Base-by-base conservation (phyloP, 2,329 filamentous ascomycete species). In the Sporothrix euskadiensis region DNA sequence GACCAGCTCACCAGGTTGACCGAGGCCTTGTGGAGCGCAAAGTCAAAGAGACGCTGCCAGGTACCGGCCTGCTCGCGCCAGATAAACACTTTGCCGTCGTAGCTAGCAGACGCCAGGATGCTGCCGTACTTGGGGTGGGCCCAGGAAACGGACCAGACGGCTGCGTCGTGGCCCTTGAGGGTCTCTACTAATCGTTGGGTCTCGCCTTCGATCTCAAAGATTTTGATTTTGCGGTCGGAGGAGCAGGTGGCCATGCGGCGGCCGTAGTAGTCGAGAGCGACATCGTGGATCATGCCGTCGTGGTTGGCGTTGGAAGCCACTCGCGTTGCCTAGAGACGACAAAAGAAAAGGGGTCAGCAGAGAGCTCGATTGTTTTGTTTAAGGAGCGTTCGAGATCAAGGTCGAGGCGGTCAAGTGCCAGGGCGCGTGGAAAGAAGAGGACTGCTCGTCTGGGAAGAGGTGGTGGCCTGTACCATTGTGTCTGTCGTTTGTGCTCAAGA, bases 241-340 rank as follows among this genome's bases (percentile, higher is more conserved):
- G 94, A 98, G 84, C 96, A 98, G 77, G 96, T 99, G 76, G 96
- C 96, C 78, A 99, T 90, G 80, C 95, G 92, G 78, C 96, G 91
- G 80, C 96, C 96, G 83, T 98, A 99, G 87, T 98, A 99, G 83
- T 99, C 96, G 81, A 99, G 91, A 77, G 97, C 95, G 77, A 96
- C 96, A 88, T 99, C 96, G 83, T 99, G 96, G 95, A 99, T 98
- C 95, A 98, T 98, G 83, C 98, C 95, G 91, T 98, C 95, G 86
- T 99, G 96, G 81, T 92, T 92, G 75, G 91, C 92, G 83, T 93
- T 94, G 77, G 91, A 89, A 79, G 93, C 90, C 85, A 94, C 92
- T 74, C 91, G 77, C 72, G 76, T 68, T 77, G 83, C 81, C 83
- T 85, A 19, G 73, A n/a, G 26, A 6, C 22, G 22, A 26, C 26